Conservation (phyloP, 1,284 basidiomycete genomes). For the Fomes fomentarius region DNA sequence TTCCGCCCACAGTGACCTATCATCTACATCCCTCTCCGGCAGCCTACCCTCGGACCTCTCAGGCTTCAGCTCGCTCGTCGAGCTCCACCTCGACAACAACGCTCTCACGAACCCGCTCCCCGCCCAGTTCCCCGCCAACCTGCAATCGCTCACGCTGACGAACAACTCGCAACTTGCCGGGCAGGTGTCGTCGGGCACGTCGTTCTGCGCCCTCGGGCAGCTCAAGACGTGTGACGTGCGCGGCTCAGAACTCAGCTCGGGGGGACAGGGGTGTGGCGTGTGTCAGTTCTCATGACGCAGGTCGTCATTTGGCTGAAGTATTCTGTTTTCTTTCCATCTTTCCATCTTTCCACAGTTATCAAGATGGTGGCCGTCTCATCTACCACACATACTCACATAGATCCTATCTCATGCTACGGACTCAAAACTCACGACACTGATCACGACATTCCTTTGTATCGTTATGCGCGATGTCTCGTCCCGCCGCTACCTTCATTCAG, state of each 20-base stretch:
- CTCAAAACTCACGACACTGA: background rate
- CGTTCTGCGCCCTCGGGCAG: constrained; percentile 32
- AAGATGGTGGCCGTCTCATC: no score
- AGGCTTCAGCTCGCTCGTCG: constrained; percentile 30
- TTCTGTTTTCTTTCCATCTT: background rate
- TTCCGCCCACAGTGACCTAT: constrained; percentile 30
- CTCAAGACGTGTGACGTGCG: constrained; percentile 37
- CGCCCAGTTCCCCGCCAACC: constrained; percentile 30
- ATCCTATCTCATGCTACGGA: no score
- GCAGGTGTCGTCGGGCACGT: constrained; percentile 23
- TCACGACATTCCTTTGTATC: background rate
- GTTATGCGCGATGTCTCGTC: background rate
- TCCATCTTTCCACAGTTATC: no score
- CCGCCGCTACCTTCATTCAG: background rate
- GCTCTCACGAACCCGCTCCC: constrained; percentile 31
- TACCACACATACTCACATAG: no score
- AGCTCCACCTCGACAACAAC: constrained; percentile 37
- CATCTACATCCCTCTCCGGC: constrained; percentile 33
- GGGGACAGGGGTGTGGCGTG: constrained; percentile 29
- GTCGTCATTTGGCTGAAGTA: background rate
- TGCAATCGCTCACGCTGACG: constrained; percentile 32
- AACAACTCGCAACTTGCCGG: constrained; percentile 35
- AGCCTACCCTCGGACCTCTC: constrained; percentile 34
- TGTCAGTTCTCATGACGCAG: constrained; percentile 24
- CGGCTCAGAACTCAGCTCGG: constrained; percentile 31